Base-by-base conservation (phyloP, 495 filamentous ascomycete species). In the Immersiella caudata region DNA sequence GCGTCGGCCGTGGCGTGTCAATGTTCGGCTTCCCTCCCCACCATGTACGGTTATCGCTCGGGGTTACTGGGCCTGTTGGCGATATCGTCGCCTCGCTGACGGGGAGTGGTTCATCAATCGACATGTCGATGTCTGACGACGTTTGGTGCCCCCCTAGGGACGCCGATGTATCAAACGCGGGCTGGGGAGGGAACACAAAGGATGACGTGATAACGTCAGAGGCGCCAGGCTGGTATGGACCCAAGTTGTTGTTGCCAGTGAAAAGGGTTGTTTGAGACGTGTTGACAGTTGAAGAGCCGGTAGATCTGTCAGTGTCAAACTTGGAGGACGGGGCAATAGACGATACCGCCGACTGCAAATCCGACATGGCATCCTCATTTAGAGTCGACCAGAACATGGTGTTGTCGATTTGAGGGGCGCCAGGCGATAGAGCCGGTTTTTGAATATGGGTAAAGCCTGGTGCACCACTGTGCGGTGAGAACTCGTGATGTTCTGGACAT, bases 181-280 rank as follows among this genome's bases (percentile, higher is more conserved):
- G 7, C 16, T 70, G 67, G 3, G 70, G 26, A 16, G 71, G 29
- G 33, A 72, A 77, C 22, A 71, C 40, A 57, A 64, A 75, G 22
- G 49, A 65, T 1, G 71, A 24, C 0, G 59, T 56, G 20, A 65
- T 62, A 0, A 26, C 55, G 21, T 57, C 68, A 0, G 67, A 9
- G 3, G 60, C 60, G 6, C 67, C 21, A 6, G 71, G 25, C n/a
- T 67, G 66, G 24, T 69, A 72, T 0, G 60, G 27, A 0, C 27
- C 59, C 8, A 76, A 24, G 2, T 56, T 46, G 40, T 14, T 46
- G 40, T 5, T 46, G 5, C 64, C 40, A 25, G 36, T 65, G 33
- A 74, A 77, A 8, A 75, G 64, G 1, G 73, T 74, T 1, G 73
- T 77, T n/a, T 64, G 65, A 2, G 73, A 77, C 0, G 75, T 75